phyloP scores from a whole-genome alignment of 768 basidiomycete genomes.

The Tephrocybe sp. region DNA sequence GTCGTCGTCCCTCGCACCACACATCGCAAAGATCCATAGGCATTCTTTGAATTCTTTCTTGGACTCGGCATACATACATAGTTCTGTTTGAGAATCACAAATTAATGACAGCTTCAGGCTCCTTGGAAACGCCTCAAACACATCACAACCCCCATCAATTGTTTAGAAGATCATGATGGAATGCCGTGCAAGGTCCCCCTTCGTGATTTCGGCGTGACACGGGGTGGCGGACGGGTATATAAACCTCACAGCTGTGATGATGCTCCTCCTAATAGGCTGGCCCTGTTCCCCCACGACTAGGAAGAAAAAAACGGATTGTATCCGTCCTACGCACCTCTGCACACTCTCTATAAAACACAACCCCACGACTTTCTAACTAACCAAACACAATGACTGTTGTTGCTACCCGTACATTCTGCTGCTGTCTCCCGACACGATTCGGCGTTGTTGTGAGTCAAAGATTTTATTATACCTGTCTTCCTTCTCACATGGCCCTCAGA shows the following conservation, averaged over 20 bases:
- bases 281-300: constrained; percentile 34
- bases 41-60: too few species aligned
- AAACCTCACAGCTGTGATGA: constrained; percentile 20
- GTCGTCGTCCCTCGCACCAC: too few species aligned
- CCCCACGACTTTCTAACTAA: constrained; percentile 5
- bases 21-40: too few species aligned
- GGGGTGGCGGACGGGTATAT: constrained; percentile 27
- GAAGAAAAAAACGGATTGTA: constrained; percentile 19
- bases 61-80: too few species aligned
- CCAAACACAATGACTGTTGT: constrained; percentile 33
- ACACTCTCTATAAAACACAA: constrained; percentile 8
- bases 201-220: constrained; percentile 14
- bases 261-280: constrained; percentile 40
- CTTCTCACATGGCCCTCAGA: constrained; percentile 22
- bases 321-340: constrained; percentile 10
- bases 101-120: neutral
- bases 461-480: neutral
- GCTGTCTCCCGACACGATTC: constrained; percentile 49
- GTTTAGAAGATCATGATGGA: constrained; percentile 12
- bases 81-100: neutral
- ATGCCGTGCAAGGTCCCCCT: too few species aligned
- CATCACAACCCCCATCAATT: constrained; percentile 6
- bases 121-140: constrained; percentile 17
- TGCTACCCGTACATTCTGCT: constrained; percentile 45
- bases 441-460: constrained; percentile 42